A percentile compares a stretch with the other conserved stretches of the same genome.
Conservation (phyloP, 495 filamentous ascomycete species). For the Bathelium albidoporum region DNA sequence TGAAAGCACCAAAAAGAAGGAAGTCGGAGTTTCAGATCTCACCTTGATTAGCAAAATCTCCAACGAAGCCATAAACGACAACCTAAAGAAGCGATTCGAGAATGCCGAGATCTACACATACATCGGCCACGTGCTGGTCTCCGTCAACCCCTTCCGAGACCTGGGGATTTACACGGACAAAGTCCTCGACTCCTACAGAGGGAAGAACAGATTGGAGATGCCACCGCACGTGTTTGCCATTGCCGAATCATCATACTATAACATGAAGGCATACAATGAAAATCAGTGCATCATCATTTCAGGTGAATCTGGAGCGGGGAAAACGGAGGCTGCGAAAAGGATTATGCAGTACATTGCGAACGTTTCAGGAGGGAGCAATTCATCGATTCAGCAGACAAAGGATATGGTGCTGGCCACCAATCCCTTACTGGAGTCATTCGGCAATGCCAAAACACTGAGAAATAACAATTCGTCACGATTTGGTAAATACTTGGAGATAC, state of each 20-base stretch:
- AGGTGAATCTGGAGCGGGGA: slow-evolving; percentile 95
- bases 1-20: slow-evolving; percentile 96
- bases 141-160: slow-evolving; percentile 97
- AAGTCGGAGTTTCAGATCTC: slow-evolving; percentile 95
- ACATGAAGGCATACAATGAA: slow-evolving; percentile 99
- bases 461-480: slow-evolving; percentile 99
- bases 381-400: slow-evolving; percentile 94
- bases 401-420: slow-evolving; percentile 99
- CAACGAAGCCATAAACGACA: slow-evolving; percentile 98
- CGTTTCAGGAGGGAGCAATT: slow-evolving; percentile 78
- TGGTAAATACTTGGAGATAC: slow-evolving; percentile 95
- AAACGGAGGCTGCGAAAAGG: slow-evolving; percentile 98
- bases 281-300: slow-evolving; percentile 99
- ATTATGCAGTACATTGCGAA: slow-evolving; percentile 99
- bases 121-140: slow-evolving; percentile 98
- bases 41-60: slow-evolving; percentile 97
- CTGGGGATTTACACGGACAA: slow-evolving; percentile 96
- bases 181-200: slow-evolving; percentile 81
- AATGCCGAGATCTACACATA: slow-evolving; percentile 98
- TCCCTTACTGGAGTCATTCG: slow-evolving; percentile 92
- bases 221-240: slow-evolving; percentile 97
- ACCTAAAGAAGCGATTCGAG: slow-evolving; percentile 93
- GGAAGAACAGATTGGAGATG: slow-evolving; percentile 92
- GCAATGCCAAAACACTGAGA: slow-evolving; percentile 92
- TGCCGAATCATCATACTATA: slow-evolving; percentile 93